phyloP scores from a whole-genome alignment of 345 rosid species.

The Melaleuca quinquenervia region DNA sequence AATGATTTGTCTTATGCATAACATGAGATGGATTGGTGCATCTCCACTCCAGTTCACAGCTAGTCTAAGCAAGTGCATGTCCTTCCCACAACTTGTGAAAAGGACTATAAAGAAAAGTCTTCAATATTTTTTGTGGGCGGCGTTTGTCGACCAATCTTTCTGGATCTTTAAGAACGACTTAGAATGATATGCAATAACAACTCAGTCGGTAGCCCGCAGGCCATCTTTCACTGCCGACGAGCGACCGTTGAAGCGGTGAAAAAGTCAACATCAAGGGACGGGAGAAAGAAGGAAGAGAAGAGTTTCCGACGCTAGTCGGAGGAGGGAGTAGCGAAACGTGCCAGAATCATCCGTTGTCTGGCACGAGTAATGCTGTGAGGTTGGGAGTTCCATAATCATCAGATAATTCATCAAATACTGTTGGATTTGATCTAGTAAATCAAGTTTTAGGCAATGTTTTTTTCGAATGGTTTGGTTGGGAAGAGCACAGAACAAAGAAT shows the following conservation, averaged over 20 bases:
- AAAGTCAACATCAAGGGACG: neutral
- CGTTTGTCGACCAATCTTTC: neutral
- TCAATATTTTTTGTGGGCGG: neutral
- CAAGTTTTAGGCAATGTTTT: neutral
- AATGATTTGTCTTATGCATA: rapidly evolving
- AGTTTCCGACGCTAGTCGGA: neutral
- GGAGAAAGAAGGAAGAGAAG: neutral
- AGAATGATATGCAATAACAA: neutral
- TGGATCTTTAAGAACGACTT: neutral
- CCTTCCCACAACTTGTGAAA: neutral
- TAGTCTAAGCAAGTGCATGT: neutral
- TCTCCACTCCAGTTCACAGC: neutral
- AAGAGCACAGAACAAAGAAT: neutral
- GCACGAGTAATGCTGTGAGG: neutral
- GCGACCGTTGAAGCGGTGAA: neutral
- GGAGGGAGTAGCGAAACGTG: neutral
- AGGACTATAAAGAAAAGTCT: neutral
- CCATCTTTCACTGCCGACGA: neutral
- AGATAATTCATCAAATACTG: neutral
- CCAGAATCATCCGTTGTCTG: neutral
- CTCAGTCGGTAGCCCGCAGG: rapidly evolving
- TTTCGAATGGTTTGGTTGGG: neutral
- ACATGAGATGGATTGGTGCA: neutral
- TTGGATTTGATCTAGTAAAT: neutral
- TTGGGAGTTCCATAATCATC: no score